Evolutionary conservation across 2,329 filamentous ascomycete genomes (phyloP).

Genomic region (Penicillium capsulatum): DNA sequence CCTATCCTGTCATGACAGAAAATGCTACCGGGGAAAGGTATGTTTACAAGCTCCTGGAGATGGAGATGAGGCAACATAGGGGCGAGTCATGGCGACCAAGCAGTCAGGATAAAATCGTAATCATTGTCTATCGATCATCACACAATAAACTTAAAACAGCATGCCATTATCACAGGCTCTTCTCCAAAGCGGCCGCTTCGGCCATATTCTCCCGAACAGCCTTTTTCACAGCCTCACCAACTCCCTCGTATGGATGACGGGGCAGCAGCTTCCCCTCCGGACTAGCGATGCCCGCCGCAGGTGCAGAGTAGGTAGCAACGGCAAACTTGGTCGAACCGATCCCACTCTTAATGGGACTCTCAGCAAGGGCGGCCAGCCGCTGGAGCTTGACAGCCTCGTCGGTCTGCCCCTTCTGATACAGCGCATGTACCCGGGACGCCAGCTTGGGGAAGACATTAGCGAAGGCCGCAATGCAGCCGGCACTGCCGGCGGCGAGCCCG

Average conservation of each 20-base stretch:
- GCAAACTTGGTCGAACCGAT: slow-evolving; percentile 66
- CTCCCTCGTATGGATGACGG: slow-evolving; percentile 56
- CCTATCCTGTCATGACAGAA: too few species aligned
- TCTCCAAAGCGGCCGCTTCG: slow-evolving; percentile 17
- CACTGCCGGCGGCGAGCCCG: slow-evolving; percentile 50
- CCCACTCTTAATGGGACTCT: slow-evolving; percentile 61
- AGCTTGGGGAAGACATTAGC: slow-evolving; percentile 56
- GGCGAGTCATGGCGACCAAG: too few species aligned
- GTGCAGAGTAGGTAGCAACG: slow-evolving; percentile 57
- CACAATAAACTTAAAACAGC: too few species aligned
- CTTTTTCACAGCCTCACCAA: slow-evolving; percentile 42
- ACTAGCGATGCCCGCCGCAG: slow-evolving; percentile 55
- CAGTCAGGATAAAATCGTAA: too few species aligned
- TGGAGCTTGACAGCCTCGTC: slow-evolving; percentile 59
- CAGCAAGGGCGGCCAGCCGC: slow-evolving; percentile 58
- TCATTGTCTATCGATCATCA: too few species aligned
- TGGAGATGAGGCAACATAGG: too few species aligned
- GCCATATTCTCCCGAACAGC: slow-evolving; percentile 34
- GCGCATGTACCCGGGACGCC: slow-evolving; percentile 55
- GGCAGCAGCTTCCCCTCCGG: slow-evolving; percentile 56
- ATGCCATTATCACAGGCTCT: slow-evolving; percentile 13
- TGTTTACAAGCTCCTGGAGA: too few species aligned
- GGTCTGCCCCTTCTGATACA: slow-evolving; percentile 55
- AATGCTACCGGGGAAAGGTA: too few species aligned
- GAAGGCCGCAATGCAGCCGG: slow-evolving; percentile 56